A percentile compares a stretch with the other conserved stretches of the same genome.
These are phyloP conservation scores for Eucalyptus brandiana DNA, from an alignment of 345 rosid species.

Conservation along the genomic window DNA sequence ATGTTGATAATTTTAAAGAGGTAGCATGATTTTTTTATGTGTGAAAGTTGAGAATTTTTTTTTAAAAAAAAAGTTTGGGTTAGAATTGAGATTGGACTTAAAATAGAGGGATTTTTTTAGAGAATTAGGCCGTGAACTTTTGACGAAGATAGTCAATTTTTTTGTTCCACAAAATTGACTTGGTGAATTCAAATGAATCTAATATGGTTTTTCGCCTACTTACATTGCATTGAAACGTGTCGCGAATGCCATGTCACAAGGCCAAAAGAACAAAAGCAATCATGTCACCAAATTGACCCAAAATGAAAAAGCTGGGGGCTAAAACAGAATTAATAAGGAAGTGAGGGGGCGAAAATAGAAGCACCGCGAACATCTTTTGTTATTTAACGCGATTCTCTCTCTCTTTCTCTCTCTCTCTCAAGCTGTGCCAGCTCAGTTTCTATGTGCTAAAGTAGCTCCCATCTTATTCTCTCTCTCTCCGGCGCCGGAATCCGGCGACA, in stretches of 20 bases:
- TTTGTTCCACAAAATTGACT: neutral
- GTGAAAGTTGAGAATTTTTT: neutral
- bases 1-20: neutral
- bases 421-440: neutral
- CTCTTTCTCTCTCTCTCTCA: neutral
- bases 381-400: neutral
- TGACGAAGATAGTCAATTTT: neutral
- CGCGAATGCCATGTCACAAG: neutral
- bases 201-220: neutral
- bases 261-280: neutral
- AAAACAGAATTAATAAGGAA: neutral
- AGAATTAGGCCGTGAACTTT: neutral
- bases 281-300: neutral
- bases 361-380: neutral
- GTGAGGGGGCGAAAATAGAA: neutral
- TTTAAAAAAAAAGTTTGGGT: too few relatives aligned
- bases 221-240: neutral
- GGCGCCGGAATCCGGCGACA: conserved; percentile 36
- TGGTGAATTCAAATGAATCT: neutral
- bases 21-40: neutral
- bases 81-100: neutral
- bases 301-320: neutral
- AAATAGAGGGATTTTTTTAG: neutral
- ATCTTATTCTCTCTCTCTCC: neutral
- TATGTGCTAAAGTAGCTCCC: neutral